A percentile compares a stretch with the other conserved stretches of the same genome.
These are phyloP conservation scores for Entomortierella beljakovae DNA, from an alignment of 192 early-diverging fungal genomes.

Conservation along the genomic window DNA sequence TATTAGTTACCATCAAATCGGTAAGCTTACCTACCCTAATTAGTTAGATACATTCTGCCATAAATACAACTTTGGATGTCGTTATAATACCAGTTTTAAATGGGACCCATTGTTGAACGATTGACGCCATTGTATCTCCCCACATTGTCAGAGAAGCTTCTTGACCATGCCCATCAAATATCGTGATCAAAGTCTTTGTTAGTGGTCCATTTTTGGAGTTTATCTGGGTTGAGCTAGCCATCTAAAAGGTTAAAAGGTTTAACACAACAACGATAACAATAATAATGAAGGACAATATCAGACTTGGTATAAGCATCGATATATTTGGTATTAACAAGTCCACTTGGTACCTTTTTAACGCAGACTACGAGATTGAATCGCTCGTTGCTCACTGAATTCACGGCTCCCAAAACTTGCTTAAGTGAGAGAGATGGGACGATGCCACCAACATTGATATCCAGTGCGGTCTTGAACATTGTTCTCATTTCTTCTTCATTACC, in stretches of 20 bases:
- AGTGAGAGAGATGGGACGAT: constrained; percentile 16
- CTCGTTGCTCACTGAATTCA: constrained; percentile 2
- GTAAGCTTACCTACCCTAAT: too few species aligned
- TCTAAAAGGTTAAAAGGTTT: not conserved
- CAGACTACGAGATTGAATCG: constrained; percentile 32
- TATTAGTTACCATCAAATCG: too few species aligned
- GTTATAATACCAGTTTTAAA: constrained; percentile 2
- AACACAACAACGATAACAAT: not conserved
- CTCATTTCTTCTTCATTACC: constrained; percentile 18
- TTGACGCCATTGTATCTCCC: constrained; percentile 18
- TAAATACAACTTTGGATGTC: not conserved
- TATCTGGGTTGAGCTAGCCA: constrained; percentile 4
- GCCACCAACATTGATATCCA: constrained; percentile 27
- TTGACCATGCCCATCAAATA: constrained; percentile 42
- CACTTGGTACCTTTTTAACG: constrained; percentile 25
- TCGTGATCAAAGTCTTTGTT: constrained; percentile 7
- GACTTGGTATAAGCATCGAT: too few species aligned
- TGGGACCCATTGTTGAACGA: constrained; percentile 22
- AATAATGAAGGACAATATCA: too few species aligned
- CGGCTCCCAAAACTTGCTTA: constrained; percentile 5
- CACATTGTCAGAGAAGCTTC: constrained; percentile 24
- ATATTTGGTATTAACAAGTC: not conserved
- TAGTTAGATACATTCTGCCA: too few species aligned
- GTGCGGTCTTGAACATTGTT: constrained; percentile 17
- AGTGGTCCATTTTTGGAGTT: constrained; percentile 30